These are phyloP conservation scores for Termitomyces sp. DNA, from an alignment of 768 basidiomycete species.

Conservation along the genomic window DNA sequence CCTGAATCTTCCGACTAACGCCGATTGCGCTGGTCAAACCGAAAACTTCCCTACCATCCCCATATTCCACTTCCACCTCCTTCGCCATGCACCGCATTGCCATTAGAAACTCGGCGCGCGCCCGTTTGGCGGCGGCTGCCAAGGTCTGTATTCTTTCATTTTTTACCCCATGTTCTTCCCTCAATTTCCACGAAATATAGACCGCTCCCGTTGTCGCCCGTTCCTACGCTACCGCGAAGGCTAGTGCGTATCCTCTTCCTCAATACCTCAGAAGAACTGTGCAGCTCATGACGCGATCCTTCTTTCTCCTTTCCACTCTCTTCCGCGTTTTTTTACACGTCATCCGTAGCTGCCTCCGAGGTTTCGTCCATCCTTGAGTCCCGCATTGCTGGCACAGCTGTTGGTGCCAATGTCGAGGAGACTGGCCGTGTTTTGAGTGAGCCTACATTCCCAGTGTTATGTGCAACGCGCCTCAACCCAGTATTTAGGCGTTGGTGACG, in stretches of 20 bases:
- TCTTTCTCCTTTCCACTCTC: slow-evolving; percentile 13
- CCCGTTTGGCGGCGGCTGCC: slow-evolving; percentile 61
- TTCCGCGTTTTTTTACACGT: slow-evolving; percentile 25
- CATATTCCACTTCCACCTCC: slow-evolving; percentile 42
- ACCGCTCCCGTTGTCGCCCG: slow-evolving; percentile 57
- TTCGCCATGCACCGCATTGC: slow-evolving; percentile 78
- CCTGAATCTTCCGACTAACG: slow-evolving; percentile 44
- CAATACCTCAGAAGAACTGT: background rate
- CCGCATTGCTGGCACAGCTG: slow-evolving; percentile 88
- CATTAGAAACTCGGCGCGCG: slow-evolving; percentile 79
- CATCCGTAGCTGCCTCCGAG: slow-evolving; percentile 87
- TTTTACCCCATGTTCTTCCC: slow-evolving; percentile 17
- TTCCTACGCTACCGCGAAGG: slow-evolving; percentile 96
- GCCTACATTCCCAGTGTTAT: slow-evolving; percentile 24
- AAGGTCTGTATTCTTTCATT: slow-evolving; percentile 40
- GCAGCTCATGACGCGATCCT: slow-evolving; percentile 20
- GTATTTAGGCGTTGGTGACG: slow-evolving; percentile 90
- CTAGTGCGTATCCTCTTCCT: slow-evolving; percentile 55
- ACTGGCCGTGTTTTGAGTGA: slow-evolving; percentile 97
- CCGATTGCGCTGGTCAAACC: slow-evolving; percentile 31
- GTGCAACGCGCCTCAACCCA: slow-evolving; percentile 16
- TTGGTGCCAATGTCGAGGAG: slow-evolving; percentile 96
- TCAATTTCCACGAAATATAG: slow-evolving; percentile 24
- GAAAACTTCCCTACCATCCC: slow-evolving; percentile 42
- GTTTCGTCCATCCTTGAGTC: slow-evolving; percentile 99